These are phyloP conservation scores for Eucalyptus rudis DNA, from an alignment of 345 rosid species.

Conservation along the genomic window DNA sequence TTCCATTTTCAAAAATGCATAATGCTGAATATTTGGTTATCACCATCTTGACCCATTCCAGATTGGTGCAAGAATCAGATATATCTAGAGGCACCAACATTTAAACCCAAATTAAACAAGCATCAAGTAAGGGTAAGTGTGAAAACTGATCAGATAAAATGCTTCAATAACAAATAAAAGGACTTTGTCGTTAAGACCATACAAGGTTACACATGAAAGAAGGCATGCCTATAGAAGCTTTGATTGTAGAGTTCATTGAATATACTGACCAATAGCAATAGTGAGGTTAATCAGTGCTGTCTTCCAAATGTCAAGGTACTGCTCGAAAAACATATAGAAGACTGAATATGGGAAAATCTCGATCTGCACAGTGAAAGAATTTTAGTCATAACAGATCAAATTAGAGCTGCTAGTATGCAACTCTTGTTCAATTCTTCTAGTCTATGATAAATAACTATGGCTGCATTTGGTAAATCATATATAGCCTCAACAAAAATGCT, in stretches of 20 bases:
- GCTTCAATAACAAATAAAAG: neutral
- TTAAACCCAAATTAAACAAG: neutral
- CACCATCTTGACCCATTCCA: neutral
- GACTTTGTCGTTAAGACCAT: neutral
- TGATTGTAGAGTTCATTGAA: neutral
- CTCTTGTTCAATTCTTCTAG: neutral
- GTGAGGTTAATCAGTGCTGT: conserved; percentile 89
- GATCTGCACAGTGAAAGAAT: conserved; percentile 41
- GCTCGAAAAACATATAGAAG: conserved; percentile 97
- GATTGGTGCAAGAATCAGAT: neutral
- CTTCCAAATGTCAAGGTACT: conserved; percentile 96
- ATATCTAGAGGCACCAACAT: neutral
- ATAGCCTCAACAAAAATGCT: neutral
- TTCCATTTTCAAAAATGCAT: neutral
- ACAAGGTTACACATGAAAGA: neutral
- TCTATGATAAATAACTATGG: neutral
- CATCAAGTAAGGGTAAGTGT: neutral
- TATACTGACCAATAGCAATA: conserved; percentile 77
- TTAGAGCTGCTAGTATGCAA: neutral
- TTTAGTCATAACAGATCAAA: neutral
- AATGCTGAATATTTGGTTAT: neutral
- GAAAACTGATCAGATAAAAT: neutral
- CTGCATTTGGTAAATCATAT: neutral
- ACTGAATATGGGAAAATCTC: conserved; percentile 97
- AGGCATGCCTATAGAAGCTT: neutral